Conservation (phyloP, 148 eudicot genomes). For the Chenopodium formosanum region DNA sequence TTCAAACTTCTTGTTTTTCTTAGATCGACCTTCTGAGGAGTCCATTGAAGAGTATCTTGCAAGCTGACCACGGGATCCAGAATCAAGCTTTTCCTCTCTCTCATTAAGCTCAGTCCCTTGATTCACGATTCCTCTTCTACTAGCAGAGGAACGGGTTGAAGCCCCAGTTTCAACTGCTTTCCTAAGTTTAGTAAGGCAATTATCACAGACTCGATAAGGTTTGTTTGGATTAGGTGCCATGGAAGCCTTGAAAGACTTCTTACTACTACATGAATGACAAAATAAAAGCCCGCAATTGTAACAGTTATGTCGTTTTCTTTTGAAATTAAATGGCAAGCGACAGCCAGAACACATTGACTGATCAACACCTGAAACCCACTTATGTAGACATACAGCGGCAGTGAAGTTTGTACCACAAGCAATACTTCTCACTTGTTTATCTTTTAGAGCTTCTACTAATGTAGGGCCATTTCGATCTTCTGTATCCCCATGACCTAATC, state of each 20-base stretch:
- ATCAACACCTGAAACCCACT: constrained; percentile 98
- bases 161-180: constrained; percentile 66
- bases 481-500: constrained; percentile 91
- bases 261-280: constrained; percentile 96
- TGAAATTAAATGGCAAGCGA: constrained; percentile 87
- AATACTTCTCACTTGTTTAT: constrained; percentile 91
- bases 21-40: constrained; percentile 62
- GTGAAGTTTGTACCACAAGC: constrained; percentile 96
- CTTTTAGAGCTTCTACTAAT: constrained; percentile 81
- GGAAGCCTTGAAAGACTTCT: constrained; percentile 87
- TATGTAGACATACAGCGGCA: constrained; percentile 93
- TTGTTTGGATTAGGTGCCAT: constrained; percentile 97
- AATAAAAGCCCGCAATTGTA: constrained; percentile 94
- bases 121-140: constrained; percentile 69
- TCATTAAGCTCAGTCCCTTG: constrained; percentile 59
- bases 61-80: constrained; percentile 71
- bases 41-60: constrained; percentile 89
- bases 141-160: constrained; percentile 60
- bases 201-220: constrained; percentile 96
- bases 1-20: constrained; percentile 81
- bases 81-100: constrained; percentile 66
- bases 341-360: constrained; percentile 99
- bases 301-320: constrained; percentile 96
- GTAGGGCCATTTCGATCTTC: constrained; percentile 80
- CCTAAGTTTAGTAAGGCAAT: constrained; percentile 70